These are phyloP conservation scores for Sophora flavescens DNA, from an alignment of 306 rosid genomes.

Conservation along the genomic window DNA sequence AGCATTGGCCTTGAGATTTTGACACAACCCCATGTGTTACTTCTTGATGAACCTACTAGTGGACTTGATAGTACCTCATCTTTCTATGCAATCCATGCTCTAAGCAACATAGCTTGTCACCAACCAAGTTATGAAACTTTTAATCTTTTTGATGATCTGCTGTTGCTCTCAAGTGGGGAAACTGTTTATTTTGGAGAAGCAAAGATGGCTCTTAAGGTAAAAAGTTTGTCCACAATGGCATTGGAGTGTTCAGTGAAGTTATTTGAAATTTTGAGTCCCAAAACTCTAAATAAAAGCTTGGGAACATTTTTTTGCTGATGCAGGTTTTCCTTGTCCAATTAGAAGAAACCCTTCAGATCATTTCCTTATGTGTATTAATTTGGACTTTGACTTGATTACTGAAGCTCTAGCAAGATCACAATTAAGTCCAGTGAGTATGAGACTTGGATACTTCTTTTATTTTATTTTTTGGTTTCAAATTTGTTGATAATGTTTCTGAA, in stretches of 20 bases:
- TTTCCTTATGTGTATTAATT: constrained; percentile 66
- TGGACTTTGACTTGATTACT: constrained; percentile 63
- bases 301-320: constrained; percentile 76
- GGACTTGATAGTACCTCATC: constrained; percentile 72
- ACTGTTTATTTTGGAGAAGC: constrained; percentile 68
- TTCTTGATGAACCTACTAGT: constrained; percentile 71
- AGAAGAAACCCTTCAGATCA: constrained; percentile 82
- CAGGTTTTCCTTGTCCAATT: constrained; percentile 79
- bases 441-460: constrained; percentile 5
- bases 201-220: constrained; percentile 59
- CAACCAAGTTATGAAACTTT: constrained; percentile 61
- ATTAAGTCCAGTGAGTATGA: constrained; percentile 44
- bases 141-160: constrained; percentile 64
- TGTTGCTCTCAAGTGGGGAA: constrained; percentile 62
- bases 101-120: constrained; percentile 56
- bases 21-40: constrained; percentile 56
- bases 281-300: neutral
- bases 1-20: constrained; percentile 67
- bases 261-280: neutral
- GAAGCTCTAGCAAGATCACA: constrained; percentile 58
- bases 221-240: neutral
- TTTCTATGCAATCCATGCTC: constrained; percentile 59
- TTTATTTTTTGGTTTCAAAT: constrained; percentile 31
- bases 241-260: neutral
- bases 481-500: constrained; percentile 28